Percentiles rank a stretch among this genome's conserved stretches.
Conservation (phyloP, 1,284 basidiomycete genomes). For the Naganishia liquefaciens region DNA sequence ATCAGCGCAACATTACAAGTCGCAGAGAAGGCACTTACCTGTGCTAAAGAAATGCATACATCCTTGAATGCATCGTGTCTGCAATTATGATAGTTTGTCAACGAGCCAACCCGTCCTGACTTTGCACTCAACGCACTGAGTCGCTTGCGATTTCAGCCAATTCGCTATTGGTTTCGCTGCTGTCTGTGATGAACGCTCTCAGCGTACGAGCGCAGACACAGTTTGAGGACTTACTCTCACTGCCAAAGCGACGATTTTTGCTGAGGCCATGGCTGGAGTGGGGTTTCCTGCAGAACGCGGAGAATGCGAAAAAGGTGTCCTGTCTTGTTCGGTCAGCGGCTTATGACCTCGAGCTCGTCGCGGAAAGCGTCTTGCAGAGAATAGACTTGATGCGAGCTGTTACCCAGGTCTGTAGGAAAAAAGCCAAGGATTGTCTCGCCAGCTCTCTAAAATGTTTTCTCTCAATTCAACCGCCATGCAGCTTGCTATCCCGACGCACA, state of each 20-base stretch:
- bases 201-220: constrained; percentile 12
- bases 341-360: no score
- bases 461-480: neutral
- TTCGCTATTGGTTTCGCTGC: constrained; percentile 80
- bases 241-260: constrained; percentile 66
- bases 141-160: constrained; percentile 72
- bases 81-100: constrained; percentile 19
- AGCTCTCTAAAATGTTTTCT: no score
- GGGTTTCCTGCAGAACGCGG: constrained; percentile 7
- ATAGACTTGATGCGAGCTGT: no score
- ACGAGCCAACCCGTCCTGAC: neutral
- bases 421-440: no score
- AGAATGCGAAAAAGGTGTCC: neutral
- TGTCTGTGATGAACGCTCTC: constrained; percentile 59
- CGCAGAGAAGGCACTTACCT: constrained; percentile 51
- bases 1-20: neutral
- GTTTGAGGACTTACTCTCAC: constrained; percentile 61
- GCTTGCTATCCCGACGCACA: neutral
- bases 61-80: constrained; percentile 77
- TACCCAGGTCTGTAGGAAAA: no score
- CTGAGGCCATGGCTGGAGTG: constrained; percentile 61
- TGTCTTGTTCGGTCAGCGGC: no score
- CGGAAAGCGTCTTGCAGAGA: no score
- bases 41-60: constrained; percentile 75
- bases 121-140: constrained; percentile 61